phyloP scores from a whole-genome alignment of 441 rosid genomes.

The Arabidopsis hybrid region DNA sequence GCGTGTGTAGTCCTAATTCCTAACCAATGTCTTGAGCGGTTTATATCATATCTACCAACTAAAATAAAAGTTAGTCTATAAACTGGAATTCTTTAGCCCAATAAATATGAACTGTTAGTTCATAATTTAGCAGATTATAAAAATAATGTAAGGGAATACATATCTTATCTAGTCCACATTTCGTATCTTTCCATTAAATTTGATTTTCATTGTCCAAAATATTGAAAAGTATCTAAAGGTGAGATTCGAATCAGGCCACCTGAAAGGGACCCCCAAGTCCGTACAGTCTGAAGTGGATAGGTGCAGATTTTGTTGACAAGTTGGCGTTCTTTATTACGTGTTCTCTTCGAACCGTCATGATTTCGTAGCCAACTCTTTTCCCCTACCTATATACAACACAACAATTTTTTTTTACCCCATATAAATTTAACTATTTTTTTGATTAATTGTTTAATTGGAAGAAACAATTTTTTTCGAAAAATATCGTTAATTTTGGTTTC shows the following conservation, averaged over 20 bases:
- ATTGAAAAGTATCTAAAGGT: conserved; percentile 9
- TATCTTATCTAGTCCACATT: conserved; percentile 27
- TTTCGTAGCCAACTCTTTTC: background rate
- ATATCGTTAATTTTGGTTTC: too few species aligned
- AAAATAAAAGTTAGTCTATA: too few species aligned
- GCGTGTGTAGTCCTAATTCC: too few species aligned
- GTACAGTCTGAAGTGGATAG: conserved; percentile 33
- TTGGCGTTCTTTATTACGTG: conserved; percentile 30
- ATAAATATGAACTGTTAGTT: background rate
- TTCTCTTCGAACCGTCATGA: conserved; percentile 1
- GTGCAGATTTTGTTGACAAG: conserved; percentile 24
- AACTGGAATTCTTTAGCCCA: too few species aligned
- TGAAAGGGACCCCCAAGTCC: conserved; percentile 40
- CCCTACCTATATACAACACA: background rate
- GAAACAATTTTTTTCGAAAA: too few species aligned
- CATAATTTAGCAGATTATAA: background rate
- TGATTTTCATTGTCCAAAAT: background rate
- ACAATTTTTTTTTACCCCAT: too few species aligned
- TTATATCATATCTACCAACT: too few species aligned
- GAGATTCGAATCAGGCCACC: conserved; percentile 43
- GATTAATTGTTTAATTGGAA: too few species aligned
- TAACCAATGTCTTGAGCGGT: too few species aligned
- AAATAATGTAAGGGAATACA: background rate
- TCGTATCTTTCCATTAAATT: background rate
- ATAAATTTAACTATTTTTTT: too few species aligned